Percentiles rank a stretch among this genome's conserved stretches.
Evolutionary conservation across 1,139 yeast genomes (phyloP).

Genomic region (Sugiyamaella sp.): DNA sequence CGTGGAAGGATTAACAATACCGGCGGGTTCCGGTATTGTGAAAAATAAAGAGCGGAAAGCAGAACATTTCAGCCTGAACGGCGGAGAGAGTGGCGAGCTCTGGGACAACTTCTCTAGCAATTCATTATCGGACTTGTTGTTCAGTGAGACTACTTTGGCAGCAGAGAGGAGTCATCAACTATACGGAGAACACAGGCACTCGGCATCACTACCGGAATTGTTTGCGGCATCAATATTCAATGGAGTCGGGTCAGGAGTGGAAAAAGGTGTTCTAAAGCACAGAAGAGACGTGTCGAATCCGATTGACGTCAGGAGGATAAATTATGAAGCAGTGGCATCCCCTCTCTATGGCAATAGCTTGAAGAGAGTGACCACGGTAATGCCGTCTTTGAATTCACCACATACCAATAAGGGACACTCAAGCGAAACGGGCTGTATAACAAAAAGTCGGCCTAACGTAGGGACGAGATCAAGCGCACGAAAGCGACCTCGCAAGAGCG

Average conservation of each 20-base stretch:
- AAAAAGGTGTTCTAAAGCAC: background rate
- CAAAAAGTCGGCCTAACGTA: background rate
- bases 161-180: background rate
- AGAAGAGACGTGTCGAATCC: background rate
- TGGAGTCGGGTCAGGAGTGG: background rate
- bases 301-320: background rate
- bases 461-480: background rate
- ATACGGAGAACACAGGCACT: conserved; percentile 7
- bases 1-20: background rate
- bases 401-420: conserved; percentile 6
- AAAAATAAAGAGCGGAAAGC: background rate
- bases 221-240: background rate
- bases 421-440: background rate
- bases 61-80: background rate
- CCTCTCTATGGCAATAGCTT: background rate
- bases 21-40: background rate
- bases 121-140: conserved; percentile 16
- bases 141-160: background rate
- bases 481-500: conserved; percentile 5
- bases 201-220: conserved; percentile 13
- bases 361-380: background rate
- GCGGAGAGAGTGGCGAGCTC: background rate
- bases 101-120: conserved; percentile 2
- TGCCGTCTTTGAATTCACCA: background rate
- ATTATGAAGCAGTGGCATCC: background rate